Percentiles rank a stretch among this genome's conserved stretches.
Evolutionary conservation across 2,329 filamentous ascomycete genomes (phyloP).

Genomic region (Lasiodiplodia gonubiensis): DNA sequence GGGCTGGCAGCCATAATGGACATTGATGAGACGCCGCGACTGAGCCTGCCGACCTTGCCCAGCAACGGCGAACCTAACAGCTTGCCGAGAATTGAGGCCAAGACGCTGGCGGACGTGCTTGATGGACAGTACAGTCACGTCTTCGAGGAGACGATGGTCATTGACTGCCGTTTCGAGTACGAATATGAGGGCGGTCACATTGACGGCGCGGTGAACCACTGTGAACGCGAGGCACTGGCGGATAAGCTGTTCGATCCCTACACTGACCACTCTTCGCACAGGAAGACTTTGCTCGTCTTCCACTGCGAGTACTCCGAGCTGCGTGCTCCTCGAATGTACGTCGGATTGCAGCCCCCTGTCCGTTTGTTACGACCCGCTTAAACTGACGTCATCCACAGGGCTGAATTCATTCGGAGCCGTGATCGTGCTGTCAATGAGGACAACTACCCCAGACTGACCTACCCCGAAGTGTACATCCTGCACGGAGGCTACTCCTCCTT

Average conservation of each 20-base stretch:
- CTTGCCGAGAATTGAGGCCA: conserved; percentile 83
- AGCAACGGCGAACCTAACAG: conserved; percentile 81
- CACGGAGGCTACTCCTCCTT: conserved; percentile 96
- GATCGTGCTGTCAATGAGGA: conserved; percentile 87
- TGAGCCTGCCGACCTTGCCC: conserved; percentile 82
- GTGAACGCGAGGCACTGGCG: conserved; percentile 89
- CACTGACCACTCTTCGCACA: conserved; percentile 55
- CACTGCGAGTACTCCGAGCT: conserved; percentile 99
- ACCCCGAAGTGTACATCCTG: conserved; percentile 95
- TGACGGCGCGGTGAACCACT: conserved; percentile 90
- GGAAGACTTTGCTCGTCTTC: conserved; percentile 83
- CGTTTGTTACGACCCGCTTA: conserved; percentile 30
- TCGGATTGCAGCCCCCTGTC: conserved; percentile 1
- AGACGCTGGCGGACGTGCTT: conserved; percentile 83
- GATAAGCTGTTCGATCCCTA: conserved; percentile 72
- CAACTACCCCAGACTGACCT: conserved; percentile 86
- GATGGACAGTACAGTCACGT: conserved; percentile 79
- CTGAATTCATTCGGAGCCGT: conserved; percentile 86
- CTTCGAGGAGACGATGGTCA: conserved; percentile 82
- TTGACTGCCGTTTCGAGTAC: conserved; percentile 98
- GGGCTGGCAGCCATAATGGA: conserved; percentile 79
- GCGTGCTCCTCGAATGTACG: conserved; percentile 86
- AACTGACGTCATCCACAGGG: conserved; percentile 52
- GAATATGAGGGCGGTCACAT: conserved; percentile 98
- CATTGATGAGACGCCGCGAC: conserved; percentile 75